These are phyloP conservation scores for Solanum neorickii DNA, from an alignment of 257 asterid genomes.

Conservation along the genomic window DNA sequence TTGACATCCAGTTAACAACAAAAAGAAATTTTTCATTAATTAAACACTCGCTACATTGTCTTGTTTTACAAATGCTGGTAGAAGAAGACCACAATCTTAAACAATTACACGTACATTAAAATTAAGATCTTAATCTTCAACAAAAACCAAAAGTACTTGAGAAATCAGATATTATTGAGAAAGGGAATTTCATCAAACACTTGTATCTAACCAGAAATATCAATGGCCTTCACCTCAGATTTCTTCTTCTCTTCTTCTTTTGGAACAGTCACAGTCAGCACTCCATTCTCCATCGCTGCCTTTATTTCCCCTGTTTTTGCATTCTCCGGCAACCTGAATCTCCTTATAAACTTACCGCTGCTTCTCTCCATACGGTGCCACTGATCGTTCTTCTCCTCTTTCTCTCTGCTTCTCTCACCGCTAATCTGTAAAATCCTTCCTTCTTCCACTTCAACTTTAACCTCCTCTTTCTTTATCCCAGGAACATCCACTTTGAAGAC, in stretches of 20 bases:
- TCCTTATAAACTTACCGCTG: slow-evolving; percentile 5
- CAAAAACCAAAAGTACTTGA: too few relatives aligned
- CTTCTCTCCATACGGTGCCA: slow-evolving; percentile 16
- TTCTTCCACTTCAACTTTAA: too few relatives aligned
- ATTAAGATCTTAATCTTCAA: too few relatives aligned
- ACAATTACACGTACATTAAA: not conserved
- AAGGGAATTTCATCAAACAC: not conserved
- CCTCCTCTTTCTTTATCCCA: slow-evolving; percentile 13
- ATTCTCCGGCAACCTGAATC: slow-evolving; percentile 14
- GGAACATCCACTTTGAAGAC: slow-evolving; percentile 16
- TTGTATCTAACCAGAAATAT: slow-evolving; percentile 1
- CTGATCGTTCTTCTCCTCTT: slow-evolving; percentile 13
- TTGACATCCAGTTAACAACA: too few relatives aligned
- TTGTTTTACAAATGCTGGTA: too few relatives aligned
- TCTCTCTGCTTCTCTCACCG: slow-evolving; percentile 17
- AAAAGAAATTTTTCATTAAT: not conserved
- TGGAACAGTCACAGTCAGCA: not conserved
- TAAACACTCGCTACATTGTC: not conserved
- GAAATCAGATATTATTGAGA: not conserved
- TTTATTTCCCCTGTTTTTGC: not conserved
- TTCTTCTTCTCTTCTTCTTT: not conserved
- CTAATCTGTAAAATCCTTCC: not conserved
- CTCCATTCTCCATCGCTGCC: not conserved
- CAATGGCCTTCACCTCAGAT: slow-evolving; percentile 5
- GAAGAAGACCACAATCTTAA: not conserved